These are phyloP conservation scores for Cajanus cajan DNA, from an alignment of 306 rosid genomes.

Conservation along the genomic window DNA sequence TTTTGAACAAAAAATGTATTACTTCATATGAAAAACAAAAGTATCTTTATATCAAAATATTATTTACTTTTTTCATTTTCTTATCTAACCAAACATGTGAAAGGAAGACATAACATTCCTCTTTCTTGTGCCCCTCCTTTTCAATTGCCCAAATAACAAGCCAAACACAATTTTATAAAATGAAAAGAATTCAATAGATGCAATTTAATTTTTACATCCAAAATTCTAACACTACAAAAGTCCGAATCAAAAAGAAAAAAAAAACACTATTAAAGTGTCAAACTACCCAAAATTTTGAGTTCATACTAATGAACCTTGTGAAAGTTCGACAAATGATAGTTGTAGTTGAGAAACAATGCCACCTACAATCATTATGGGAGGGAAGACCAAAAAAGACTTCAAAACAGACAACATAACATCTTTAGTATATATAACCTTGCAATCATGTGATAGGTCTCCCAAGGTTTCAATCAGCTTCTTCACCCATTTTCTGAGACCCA, in stretches of 20 bases:
- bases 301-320: neutral
- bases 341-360: neutral
- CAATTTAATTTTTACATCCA: neutral
- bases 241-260: too few relatives aligned
- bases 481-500: constrained; percentile 1
- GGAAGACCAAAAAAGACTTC: neutral
- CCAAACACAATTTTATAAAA: neutral
- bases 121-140: too few relatives aligned
- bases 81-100: too few relatives aligned
- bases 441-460: neutral
- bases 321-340: neutral
- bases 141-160: neutral
- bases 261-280: too few relatives aligned
- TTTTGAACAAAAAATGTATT: too few relatives aligned
- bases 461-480: constrained; percentile 25
- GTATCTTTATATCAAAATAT: too few relatives aligned
- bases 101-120: too few relatives aligned
- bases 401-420: neutral
- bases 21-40: too few relatives aligned
- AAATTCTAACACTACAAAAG: neutral
- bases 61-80: too few relatives aligned
- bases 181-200: neutral
- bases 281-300: neutral
- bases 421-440: neutral
- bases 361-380: neutral